phyloP scores from a whole-genome alignment of 1,284 basidiomycete species.

The Abortiporus biennis region DNA sequence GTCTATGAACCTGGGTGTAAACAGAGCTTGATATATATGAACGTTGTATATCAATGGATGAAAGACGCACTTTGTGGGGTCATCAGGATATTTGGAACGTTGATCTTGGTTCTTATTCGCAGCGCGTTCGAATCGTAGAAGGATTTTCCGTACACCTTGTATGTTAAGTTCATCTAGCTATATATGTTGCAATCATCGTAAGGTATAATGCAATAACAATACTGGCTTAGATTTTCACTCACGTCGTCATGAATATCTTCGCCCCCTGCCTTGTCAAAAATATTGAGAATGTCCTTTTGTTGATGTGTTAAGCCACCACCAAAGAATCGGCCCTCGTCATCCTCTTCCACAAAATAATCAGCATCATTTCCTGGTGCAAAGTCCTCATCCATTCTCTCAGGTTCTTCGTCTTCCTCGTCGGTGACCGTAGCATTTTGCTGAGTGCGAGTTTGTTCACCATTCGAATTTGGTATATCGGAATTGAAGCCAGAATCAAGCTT shows the following conservation, averaged over 20 bases:
- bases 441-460: slow-evolving; percentile 1
- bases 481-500: slow-evolving; percentile 36
- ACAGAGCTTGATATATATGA: slow-evolving; percentile 1
- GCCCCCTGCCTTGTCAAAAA: slow-evolving; percentile 73
- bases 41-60: not conserved
- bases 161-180: slow-evolving; percentile 66
- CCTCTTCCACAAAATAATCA: slow-evolving; percentile 87
- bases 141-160: slow-evolving; percentile 65
- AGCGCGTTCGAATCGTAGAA: slow-evolving; percentile 82
- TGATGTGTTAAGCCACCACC: slow-evolving; percentile 86
- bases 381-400: slow-evolving; percentile 35
- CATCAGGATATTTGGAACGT: slow-evolving; percentile 84
- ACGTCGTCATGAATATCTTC: slow-evolving; percentile 67
- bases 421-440: slow-evolving; percentile 56
- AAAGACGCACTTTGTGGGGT: slow-evolving; percentile 76
- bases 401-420: slow-evolving; percentile 45
- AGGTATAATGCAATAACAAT: slow-evolving; percentile 22
- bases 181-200: slow-evolving; percentile 13
- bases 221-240: slow-evolving; percentile 26
- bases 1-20: slow-evolving; percentile 83
- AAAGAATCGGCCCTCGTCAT: slow-evolving; percentile 90
- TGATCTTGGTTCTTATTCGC: slow-evolving; percentile 94
- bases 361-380: slow-evolving; percentile 83
- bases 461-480: slow-evolving; percentile 7
- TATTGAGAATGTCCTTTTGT: slow-evolving; percentile 87